phyloP scores from a whole-genome alignment of 208 protist genomes.

The Acanthamoeba healyi region DNA sequence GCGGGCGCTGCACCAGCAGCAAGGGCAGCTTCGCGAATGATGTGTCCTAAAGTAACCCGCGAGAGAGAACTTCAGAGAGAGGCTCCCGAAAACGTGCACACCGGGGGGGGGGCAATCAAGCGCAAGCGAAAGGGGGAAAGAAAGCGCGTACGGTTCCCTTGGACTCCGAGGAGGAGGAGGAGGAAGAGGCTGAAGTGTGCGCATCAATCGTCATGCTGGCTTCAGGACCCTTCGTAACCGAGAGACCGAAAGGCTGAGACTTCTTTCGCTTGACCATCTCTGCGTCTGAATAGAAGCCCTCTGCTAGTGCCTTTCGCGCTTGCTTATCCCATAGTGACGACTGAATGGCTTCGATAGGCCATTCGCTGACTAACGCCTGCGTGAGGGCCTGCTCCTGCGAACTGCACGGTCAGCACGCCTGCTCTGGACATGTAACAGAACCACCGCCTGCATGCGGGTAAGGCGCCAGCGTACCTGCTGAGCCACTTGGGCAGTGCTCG shows the following conservation, averaged over 20 bases:
- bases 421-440: too few species aligned
- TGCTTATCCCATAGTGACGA: constrained; percentile 7
- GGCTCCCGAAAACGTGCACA: too few species aligned
- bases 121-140: not conserved
- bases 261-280: constrained; percentile 46
- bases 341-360: not conserved
- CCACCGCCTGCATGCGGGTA: too few species aligned
- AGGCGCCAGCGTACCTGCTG: constrained; percentile 5
- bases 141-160: not conserved
- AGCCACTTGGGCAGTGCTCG: not conserved
- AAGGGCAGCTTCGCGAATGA: constrained; percentile 16
- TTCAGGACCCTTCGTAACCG: not conserved
- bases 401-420: too few species aligned
- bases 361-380: not conserved
- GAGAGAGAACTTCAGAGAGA: too few species aligned
- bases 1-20: constrained; percentile 67
- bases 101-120: not conserved
- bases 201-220: not conserved
- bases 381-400: not conserved
- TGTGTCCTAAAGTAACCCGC: not conserved
- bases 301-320: not conserved
- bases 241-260: not conserved
- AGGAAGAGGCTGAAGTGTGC: too few species aligned
- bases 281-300: constrained; percentile 37
- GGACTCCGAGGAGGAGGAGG: too few species aligned